Evolutionary conservation across 768 basidiomycete species (phyloP).

Genomic region (Tylopilus subfusipes): DNA sequence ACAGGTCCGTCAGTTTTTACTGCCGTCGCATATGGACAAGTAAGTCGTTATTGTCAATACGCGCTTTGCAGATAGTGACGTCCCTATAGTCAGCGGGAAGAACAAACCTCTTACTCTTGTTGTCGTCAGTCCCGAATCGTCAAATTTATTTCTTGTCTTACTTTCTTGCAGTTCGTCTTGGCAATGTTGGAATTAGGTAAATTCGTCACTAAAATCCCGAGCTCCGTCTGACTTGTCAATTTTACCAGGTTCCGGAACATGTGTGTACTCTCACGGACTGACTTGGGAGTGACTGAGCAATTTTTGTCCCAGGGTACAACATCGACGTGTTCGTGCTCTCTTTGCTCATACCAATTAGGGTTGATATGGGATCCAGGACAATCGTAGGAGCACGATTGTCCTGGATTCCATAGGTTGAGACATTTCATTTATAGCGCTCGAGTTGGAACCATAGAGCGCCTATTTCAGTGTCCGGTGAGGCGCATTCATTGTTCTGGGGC

Average conservation of each 20-base stretch:
- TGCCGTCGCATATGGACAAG: constrained; percentile 14
- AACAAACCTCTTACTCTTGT: constrained; percentile 7
- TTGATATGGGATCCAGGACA: too few species aligned
- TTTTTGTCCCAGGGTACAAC: background rate
- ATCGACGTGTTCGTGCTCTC: background rate
- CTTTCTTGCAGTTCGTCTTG: background rate
- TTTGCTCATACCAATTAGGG: background rate
- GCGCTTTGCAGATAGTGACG: background rate
- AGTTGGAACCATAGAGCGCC: constrained; percentile 1
- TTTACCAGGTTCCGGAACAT: constrained; percentile 1
- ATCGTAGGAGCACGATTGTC: too few species aligned
- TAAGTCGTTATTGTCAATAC: background rate
- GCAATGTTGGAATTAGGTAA: background rate
- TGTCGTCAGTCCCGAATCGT: constrained; percentile 1
- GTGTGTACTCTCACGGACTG: background rate
- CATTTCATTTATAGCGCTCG: background rate
- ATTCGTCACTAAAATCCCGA: background rate
- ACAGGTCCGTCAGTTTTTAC: constrained; percentile 6
- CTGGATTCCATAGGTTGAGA: too few species aligned
- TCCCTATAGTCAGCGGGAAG: constrained; percentile 7
- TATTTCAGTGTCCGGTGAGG: constrained; percentile 6
- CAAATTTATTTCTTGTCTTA: background rate
- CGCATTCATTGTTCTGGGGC: too few species aligned
- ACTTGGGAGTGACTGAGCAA: background rate
- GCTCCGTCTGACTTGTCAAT: background rate